These are phyloP conservation scores for Eucalyptus cloeziana DNA, from an alignment of 345 rosid species.

Conservation along the genomic window DNA sequence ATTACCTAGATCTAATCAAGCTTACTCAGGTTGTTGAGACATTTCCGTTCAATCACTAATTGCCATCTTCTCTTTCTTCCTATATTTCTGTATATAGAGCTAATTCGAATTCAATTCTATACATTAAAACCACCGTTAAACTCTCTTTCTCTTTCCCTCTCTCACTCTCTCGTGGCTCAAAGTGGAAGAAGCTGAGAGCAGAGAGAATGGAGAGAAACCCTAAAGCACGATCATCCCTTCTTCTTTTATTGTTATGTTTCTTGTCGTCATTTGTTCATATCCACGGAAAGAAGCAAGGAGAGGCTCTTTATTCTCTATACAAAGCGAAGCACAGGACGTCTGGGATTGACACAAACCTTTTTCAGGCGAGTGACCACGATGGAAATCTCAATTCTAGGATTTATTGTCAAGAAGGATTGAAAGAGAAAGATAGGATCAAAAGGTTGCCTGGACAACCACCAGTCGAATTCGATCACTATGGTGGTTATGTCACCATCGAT, in stretches of 20 bases:
- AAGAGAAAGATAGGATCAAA: constrained; percentile 26
- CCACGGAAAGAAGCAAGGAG: constrained; percentile 5
- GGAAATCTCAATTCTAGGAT: neutral
- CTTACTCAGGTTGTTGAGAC: neutral
- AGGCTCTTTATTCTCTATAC: constrained; percentile 11
- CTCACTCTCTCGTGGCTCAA: neutral
- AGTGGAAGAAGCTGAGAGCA: neutral
- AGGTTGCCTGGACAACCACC: constrained; percentile 4
- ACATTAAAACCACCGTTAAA: neutral
- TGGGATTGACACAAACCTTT: constrained; percentile 4
- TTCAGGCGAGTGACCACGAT: neutral
- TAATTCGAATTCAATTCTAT: neutral
- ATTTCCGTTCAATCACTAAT: neutral
- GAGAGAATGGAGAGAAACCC: neutral
- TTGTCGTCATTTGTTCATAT: neutral
- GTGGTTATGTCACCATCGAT: neutral
- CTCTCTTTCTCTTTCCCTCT: neutral
- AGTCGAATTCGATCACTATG: neutral
- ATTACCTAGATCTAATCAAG: neutral
- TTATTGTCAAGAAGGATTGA: constrained; percentile 15
- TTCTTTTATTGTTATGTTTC: neutral
- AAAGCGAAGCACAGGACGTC: constrained; percentile 9
- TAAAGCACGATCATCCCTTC: neutral
- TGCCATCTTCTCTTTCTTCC: neutral
- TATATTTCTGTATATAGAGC: neutral